A percentile compares a stretch with the other conserved stretches of the same genome.
phyloP scores from a whole-genome alignment of 2,329 filamentous ascomycete genomes.

The Ophiostoma quercus region DNA sequence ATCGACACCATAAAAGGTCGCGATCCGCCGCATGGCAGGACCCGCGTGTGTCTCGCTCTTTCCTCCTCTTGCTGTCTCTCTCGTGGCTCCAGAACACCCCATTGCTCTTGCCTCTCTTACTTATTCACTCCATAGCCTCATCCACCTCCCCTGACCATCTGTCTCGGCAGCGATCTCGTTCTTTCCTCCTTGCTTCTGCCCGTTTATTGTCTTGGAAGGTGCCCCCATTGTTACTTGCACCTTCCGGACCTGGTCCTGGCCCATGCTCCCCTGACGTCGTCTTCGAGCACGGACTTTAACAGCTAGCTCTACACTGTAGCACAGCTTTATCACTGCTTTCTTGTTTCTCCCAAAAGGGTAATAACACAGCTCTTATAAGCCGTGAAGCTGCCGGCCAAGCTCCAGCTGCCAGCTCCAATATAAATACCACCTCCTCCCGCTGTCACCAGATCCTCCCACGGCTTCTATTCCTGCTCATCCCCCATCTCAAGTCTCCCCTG shows the following conservation, averaged over 20 bases:
- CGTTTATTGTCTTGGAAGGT: constrained; percentile 9
- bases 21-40: not conserved
- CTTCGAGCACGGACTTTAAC: not conserved
- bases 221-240: not conserved
- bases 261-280: not conserved
- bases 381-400: not conserved
- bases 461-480: not conserved
- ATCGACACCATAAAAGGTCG: not conserved
- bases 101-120: constrained; percentile 3
- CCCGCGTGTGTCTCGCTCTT: not conserved
- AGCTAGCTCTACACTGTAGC: not conserved
- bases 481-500: not conserved
- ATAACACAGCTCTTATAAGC: not conserved
- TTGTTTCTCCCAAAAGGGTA: not conserved
- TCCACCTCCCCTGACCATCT: not conserved
- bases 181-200: not conserved
- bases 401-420: constrained; percentile 1
- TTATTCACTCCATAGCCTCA: not conserved
- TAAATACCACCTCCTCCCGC: constrained; percentile 4
- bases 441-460: not conserved
- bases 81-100: not conserved
- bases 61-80: constrained; percentile 5
- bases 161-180: not conserved
- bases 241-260: not conserved
- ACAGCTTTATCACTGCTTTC: not conserved